Percentiles rank a stretch among this genome's conserved stretches.
phyloP scores from a whole-genome alignment of 768 basidiomycete species.

The Podaxis mareebaensis region DNA sequence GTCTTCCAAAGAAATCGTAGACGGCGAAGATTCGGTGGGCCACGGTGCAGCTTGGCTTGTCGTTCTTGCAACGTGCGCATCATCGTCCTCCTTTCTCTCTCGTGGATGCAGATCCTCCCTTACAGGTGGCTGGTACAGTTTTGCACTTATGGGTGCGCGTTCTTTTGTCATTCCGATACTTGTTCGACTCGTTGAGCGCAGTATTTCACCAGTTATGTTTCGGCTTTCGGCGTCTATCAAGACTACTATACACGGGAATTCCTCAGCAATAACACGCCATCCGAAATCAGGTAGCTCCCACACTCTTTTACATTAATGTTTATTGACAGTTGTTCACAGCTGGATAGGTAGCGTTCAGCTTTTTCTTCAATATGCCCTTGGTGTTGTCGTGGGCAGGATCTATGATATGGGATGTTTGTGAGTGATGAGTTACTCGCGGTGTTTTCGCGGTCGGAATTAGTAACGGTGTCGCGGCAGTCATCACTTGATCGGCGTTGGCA shows the following conservation, averaged over 20 bases:
- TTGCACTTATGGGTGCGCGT: conserved; percentile 44
- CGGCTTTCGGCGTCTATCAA: conserved; percentile 48
- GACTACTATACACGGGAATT: conserved; percentile 46
- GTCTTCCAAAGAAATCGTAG: neutral
- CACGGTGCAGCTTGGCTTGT: conserved; percentile 37
- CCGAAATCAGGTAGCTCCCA: conserved; percentile 40
- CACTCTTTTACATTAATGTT: conserved; percentile 7
- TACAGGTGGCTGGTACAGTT: conserved; percentile 45
- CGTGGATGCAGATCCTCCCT: neutral
- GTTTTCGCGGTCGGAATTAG: conserved; percentile 10
- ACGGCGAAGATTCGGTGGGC: neutral
- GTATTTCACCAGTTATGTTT: conserved; percentile 35
- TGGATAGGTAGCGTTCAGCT: conserved; percentile 55
- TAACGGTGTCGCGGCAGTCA: conserved; percentile 28
- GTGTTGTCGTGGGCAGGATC: conserved; percentile 39
- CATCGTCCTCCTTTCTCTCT: neutral
- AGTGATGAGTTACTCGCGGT: conserved; percentile 19
- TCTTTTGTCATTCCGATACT: neutral
- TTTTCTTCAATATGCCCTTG: conserved; percentile 44
- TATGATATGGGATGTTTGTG: conserved; percentile 53
- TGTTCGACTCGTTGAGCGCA: conserved; percentile 10
- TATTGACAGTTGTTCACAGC: conserved; percentile 24
- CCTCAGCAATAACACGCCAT: conserved; percentile 38
- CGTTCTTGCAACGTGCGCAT: conserved; percentile 43
- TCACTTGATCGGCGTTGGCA: conserved; percentile 36